Evolutionary conservation across 495 filamentous ascomycete genomes (phyloP).

Genomic region (Stereocaulon alpinum): DNA sequence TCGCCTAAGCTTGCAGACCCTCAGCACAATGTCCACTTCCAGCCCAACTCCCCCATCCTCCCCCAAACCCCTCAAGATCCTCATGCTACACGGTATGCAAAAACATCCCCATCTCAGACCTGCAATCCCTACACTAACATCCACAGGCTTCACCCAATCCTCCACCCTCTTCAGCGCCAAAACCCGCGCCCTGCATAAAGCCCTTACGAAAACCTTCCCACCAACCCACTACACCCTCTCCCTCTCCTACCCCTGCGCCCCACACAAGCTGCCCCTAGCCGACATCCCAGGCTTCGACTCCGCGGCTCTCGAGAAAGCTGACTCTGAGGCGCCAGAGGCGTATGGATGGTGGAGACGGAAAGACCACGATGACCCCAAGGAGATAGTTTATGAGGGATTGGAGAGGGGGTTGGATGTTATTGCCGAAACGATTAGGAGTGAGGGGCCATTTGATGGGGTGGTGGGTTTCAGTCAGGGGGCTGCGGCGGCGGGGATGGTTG

Average conservation of each 20-base stretch:
- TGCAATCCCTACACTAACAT: slow-evolving; percentile 25
- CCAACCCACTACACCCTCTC: slow-evolving; percentile 32
- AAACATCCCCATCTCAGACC: not conserved
- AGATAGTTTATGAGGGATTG: slow-evolving; percentile 52
- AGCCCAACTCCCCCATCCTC: not conserved
- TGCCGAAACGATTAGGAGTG: slow-evolving; percentile 46
- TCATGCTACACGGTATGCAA: no score
- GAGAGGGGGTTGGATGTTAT: slow-evolving; percentile 51
- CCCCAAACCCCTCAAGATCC: not conserved
- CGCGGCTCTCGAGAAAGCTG: slow-evolving; percentile 22
- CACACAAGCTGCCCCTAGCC: slow-evolving; percentile 45
- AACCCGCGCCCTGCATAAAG: slow-evolving; percentile 75
- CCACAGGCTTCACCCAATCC: slow-evolving; percentile 79
- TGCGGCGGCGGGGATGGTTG: slow-evolving; percentile 51
- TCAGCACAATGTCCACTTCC: not conserved
- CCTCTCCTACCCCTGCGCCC: slow-evolving; percentile 43
- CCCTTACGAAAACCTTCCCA: slow-evolving; percentile 50
- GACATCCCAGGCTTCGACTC: slow-evolving; percentile 63
- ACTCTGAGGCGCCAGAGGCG: slow-evolving; percentile 38
- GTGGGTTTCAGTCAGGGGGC: slow-evolving; percentile 71
- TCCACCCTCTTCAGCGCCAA: slow-evolving; percentile 80
- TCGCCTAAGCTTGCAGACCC: not conserved
- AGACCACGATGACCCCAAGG: slow-evolving; percentile 20
- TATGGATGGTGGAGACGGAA: slow-evolving; percentile 85
- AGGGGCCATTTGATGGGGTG: slow-evolving; percentile 58